Evolutionary conservation across 2,329 filamentous ascomycete species (phyloP).

Genomic region (Paecilomyces formosus): DNA sequence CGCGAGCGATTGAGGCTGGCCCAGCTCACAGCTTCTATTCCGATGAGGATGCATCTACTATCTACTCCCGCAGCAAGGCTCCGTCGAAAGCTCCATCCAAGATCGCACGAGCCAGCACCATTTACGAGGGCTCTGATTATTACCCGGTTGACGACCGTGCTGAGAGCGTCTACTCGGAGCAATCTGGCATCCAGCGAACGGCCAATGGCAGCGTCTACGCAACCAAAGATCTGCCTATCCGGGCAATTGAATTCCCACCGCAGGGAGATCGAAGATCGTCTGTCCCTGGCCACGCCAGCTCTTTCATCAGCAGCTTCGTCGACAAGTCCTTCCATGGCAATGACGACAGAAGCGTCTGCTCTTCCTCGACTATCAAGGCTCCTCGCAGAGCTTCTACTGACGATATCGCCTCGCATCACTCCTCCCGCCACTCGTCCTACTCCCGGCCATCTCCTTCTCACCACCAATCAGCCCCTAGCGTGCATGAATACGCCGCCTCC

Average conservation of each 20-base stretch:
- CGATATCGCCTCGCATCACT: constrained; percentile 5
- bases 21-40: constrained; percentile 20
- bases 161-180: constrained; percentile 17
- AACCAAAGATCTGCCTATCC: constrained; percentile 26
- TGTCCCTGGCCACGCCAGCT: constrained; percentile 26
- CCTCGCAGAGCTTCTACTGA: constrained; percentile 10
- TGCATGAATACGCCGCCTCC: neutral
- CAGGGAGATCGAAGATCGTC: constrained; percentile 14
- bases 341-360: constrained; percentile 24
- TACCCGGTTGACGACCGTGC: constrained; percentile 9
- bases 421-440: constrained; percentile 4
- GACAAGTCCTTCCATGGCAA: constrained; percentile 21
- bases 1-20: constrained; percentile 25
- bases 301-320: constrained; percentile 36
- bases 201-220: constrained; percentile 31
- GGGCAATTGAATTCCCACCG: constrained; percentile 34
- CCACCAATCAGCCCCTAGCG: constrained; percentile 1
- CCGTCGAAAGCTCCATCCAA: constrained; percentile 21
- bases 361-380: constrained; percentile 29
- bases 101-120: constrained; percentile 33
- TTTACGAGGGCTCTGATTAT: constrained; percentile 33
- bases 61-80: constrained; percentile 21
- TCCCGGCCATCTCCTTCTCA: constrained; percentile 4
- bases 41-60: constrained; percentile 21
- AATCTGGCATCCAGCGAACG: constrained; percentile 21